A percentile compares a stretch with the other conserved stretches of the same genome.
These are phyloP conservation scores for Penicillium janthinellum DNA, from an alignment of 2,329 filamentous ascomycete genomes.

Conservation along the genomic window DNA sequence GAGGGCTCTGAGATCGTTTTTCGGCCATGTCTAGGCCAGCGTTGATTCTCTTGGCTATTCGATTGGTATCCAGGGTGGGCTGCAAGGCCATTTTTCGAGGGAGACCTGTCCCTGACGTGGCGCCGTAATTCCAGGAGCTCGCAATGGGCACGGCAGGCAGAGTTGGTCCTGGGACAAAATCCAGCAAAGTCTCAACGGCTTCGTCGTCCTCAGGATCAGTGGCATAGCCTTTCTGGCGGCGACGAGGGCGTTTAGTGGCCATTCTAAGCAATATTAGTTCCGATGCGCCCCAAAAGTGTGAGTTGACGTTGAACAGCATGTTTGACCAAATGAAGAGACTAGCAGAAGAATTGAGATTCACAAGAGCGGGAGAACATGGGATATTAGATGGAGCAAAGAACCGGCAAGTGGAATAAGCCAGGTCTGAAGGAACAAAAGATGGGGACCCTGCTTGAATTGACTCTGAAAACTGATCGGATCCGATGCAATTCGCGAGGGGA, in stretches of 20 bases:
- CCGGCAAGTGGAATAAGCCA: not conserved
- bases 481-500: not conserved
- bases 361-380: not conserved
- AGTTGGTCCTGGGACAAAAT: constrained; percentile 24
- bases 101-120: constrained; percentile 37
- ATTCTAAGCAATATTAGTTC: constrained; percentile 18
- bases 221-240: constrained; percentile 8
- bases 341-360: not conserved
- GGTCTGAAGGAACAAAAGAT: not conserved
- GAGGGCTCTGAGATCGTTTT: constrained; percentile 3
- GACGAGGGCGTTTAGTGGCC: constrained; percentile 29
- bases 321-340: not conserved
- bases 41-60: constrained; percentile 40
- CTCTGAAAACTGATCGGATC: not conserved
- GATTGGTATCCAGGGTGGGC: constrained; percentile 31
- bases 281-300: not conserved
- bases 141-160: constrained; percentile 43
- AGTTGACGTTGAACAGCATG: not conserved
- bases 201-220: constrained; percentile 12
- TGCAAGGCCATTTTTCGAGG: constrained; percentile 38
- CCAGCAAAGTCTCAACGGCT: constrained; percentile 18
- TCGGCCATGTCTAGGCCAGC: constrained; percentile 26
- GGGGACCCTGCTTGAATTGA: not conserved
- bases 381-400: not conserved
- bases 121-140: constrained; percentile 46